Evolutionary conservation across 2,329 filamentous ascomycete species (phyloP).

Genomic region (Penicillium janthinellum): DNA sequence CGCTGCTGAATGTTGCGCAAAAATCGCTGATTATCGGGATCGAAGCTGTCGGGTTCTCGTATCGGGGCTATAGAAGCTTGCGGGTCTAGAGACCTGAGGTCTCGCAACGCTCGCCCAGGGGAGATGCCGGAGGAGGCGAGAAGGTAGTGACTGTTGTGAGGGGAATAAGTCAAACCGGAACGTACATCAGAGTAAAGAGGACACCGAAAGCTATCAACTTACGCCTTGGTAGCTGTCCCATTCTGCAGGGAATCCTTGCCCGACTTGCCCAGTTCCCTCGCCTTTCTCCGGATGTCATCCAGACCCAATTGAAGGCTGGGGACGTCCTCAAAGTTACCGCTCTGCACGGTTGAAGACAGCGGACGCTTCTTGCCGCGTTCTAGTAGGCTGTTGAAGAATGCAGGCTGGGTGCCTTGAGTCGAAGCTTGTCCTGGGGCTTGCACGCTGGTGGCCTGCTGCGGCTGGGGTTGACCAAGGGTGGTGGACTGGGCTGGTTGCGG

Average conservation of each 20-base stretch:
- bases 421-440: conserved; percentile 30
- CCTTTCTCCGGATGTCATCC: conserved; percentile 78
- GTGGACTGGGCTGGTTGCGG: conserved; percentile 30
- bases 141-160: conserved; percentile 72
- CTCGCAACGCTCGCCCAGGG: conserved; percentile 79
- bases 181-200: background rate
- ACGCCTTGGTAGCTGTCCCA: conserved; percentile 55
- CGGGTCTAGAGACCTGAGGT: conserved; percentile 79
- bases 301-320: conserved; percentile 89
- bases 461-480: conserved; percentile 32
- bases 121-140: conserved; percentile 92
- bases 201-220: conserved; percentile 32
- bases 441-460: conserved; percentile 26
- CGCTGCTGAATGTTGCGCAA: conserved; percentile 84
- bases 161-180: conserved; percentile 5
- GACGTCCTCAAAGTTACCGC: conserved; percentile 68
- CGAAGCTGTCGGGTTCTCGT: conserved; percentile 47
- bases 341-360: conserved; percentile 63
- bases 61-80: conserved; percentile 55
- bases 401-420: conserved; percentile 51
- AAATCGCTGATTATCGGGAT: conserved; percentile 68
- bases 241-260: conserved; percentile 50
- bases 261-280: conserved; percentile 73
- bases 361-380: conserved; percentile 69
- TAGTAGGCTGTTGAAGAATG: conserved; percentile 65